Evolutionary conservation across 768 basidiomycete genomes (phyloP).

Genomic region (Psilocybe sp.): DNA sequence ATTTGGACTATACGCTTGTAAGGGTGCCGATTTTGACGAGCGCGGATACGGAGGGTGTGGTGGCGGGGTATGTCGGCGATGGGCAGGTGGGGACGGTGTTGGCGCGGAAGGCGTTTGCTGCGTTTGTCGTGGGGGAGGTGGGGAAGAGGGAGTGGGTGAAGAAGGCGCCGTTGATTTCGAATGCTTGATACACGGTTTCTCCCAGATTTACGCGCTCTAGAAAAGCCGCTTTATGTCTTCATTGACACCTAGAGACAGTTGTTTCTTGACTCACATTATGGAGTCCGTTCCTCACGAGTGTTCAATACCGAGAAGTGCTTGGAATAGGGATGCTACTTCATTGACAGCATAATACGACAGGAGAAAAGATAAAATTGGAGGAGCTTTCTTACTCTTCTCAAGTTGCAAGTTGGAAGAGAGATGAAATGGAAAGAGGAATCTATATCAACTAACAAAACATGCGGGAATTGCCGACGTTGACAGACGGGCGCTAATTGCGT

Average conservation of each 20-base stretch:
- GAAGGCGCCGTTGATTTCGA: conserved; percentile 42
- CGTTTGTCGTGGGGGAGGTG: conserved; percentile 58
- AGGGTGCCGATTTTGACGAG: conserved; percentile 65
- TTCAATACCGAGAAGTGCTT: too few species aligned
- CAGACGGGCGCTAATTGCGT: too few species aligned
- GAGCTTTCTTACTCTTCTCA: too few species aligned
- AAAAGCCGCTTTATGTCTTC: background rate
- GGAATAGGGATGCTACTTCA: too few species aligned
- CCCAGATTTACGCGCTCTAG: background rate
- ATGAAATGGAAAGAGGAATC: background rate
- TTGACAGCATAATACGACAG: too few species aligned
- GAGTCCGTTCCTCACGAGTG: too few species aligned
- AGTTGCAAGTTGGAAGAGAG: background rate
- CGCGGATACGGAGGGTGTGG: conserved; percentile 38
- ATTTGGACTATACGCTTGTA: conserved; percentile 67
- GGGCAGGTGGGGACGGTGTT: conserved; percentile 38
- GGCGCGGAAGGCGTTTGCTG: conserved; percentile 56
- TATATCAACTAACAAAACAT: background rate
- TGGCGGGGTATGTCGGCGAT: conserved; percentile 71
- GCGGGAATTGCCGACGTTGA: too few species aligned
- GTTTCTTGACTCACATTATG: background rate
- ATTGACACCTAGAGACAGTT: background rate
- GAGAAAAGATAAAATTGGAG: background rate
- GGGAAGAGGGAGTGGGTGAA: conserved; percentile 57
- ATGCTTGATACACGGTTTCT: conserved; percentile 10